Percentiles rank a stretch among this genome's conserved stretches.
Conservation (phyloP, 1,284 basidiomycete genomes). For the Stygiomarasmius scandens region DNA sequence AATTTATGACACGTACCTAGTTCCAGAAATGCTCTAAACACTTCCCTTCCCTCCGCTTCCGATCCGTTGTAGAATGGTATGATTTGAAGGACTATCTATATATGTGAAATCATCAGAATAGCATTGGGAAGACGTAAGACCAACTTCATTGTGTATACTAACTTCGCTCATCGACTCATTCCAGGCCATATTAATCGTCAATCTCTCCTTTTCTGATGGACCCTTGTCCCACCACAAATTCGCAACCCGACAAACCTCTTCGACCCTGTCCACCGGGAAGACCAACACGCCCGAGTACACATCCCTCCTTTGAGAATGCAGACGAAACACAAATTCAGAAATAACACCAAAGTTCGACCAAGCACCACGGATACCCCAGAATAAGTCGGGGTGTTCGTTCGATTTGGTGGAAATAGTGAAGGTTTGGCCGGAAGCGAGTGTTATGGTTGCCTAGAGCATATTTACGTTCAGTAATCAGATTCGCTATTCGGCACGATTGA, state of each 20-base stretch:
- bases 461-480: neutral
- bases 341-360: slow-evolving; percentile 19
- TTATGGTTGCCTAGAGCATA: neutral
- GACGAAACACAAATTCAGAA: slow-evolving; percentile 16
- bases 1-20: neutral
- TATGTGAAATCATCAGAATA: too few relatives aligned
- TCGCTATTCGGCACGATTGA: too few relatives aligned
- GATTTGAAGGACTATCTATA: too few relatives aligned
- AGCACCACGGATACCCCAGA: slow-evolving; percentile 14
- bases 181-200: slow-evolving; percentile 18
- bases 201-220: slow-evolving; percentile 38
- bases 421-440: slow-evolving; percentile 3
- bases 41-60: neutral
- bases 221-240: slow-evolving; percentile 32
- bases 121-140: too few relatives aligned
- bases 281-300: slow-evolving; percentile 1
- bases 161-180: too few relatives aligned
- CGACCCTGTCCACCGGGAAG: slow-evolving; percentile 25
- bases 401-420: too few relatives aligned
- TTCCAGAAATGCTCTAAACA: neutral
- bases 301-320: slow-evolving; percentile 22
- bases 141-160: too few relatives aligned
- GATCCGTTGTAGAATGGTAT: neutral
- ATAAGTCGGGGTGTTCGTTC: slow-evolving; percentile 6
- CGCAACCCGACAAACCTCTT: slow-evolving; percentile 38